A percentile compares a stretch with the other conserved stretches of the same genome.
These are phyloP conservation scores for Tripterygium wilfordii DNA, from an alignment of 177 flowering plant species.

Conservation along the genomic window DNA sequence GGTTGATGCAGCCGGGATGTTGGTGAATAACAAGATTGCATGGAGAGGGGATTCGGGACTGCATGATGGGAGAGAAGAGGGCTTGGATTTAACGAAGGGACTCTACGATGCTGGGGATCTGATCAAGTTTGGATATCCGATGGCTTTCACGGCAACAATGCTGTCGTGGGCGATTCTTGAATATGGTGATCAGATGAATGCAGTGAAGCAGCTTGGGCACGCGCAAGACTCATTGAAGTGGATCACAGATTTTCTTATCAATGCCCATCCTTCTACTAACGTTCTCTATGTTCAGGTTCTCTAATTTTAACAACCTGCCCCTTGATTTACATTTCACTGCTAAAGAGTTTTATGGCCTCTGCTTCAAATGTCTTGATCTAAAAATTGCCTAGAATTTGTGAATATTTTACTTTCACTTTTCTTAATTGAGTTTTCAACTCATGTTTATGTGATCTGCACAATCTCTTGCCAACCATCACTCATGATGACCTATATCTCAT, in stretches of 20 bases:
- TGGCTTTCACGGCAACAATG: slow-evolving; percentile 57
- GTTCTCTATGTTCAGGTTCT: slow-evolving; percentile 43
- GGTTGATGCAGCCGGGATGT: slow-evolving; percentile 26
- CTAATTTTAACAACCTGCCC: background rate
- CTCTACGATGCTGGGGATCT: slow-evolving; percentile 57
- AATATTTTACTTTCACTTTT: too few relatives aligned
- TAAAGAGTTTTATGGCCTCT: too few relatives aligned
- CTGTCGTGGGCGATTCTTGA: slow-evolving; percentile 57
- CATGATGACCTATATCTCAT: too few relatives aligned
- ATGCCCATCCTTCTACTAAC: slow-evolving; percentile 44
- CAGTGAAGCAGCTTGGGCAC: slow-evolving; percentile 28
- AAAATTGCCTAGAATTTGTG: too few relatives aligned
- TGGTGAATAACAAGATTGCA: slow-evolving; percentile 23
- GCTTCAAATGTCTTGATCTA: too few relatives aligned
- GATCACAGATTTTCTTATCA: slow-evolving; percentile 51
- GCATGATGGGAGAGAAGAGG: slow-evolving; percentile 24
- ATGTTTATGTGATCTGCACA: background rate
- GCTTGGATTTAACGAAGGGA: slow-evolving; percentile 49
- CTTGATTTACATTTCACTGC: too few relatives aligned
- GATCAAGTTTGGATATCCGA: slow-evolving; percentile 53
- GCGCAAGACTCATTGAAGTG: slow-evolving; percentile 50
- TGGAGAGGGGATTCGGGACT: slow-evolving; percentile 43
- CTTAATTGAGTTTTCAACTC: background rate
- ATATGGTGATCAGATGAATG: slow-evolving; percentile 43
- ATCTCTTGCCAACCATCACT: too few relatives aligned